These are phyloP conservation scores for Saposhnikovia divaricata DNA, from an alignment of 129 eudicot species.

Conservation along the genomic window DNA sequence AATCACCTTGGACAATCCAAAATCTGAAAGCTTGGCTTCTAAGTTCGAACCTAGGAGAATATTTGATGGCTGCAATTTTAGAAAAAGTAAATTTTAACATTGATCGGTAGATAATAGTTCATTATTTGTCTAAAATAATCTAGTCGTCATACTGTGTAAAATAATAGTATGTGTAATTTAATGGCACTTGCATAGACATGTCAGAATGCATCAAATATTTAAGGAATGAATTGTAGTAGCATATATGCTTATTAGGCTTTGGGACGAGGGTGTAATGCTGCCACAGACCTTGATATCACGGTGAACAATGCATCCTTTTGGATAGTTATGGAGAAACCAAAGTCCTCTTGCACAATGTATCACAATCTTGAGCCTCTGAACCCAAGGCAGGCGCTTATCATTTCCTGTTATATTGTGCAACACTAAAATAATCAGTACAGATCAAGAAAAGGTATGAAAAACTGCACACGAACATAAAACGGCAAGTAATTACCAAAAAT, in stretches of 20 bases:
- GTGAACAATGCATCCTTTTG: constrained; percentile 56
- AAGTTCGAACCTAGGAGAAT: constrained; percentile 52
- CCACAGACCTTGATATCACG: constrained; percentile 55
- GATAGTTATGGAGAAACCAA: constrained; percentile 58
- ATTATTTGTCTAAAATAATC: not conserved
- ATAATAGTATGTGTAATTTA: not conserved
- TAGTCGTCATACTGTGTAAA: not conserved
- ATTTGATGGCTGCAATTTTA: constrained; percentile 47
- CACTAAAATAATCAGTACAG: not conserved
- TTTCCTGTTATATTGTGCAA: constrained; percentile 26
- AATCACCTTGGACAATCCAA: constrained; percentile 62
- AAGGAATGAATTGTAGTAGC: not conserved
- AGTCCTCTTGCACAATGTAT: constrained; percentile 59
- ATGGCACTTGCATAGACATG: not conserved
- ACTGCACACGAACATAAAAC: not conserved
- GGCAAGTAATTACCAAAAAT: constrained; percentile 38
- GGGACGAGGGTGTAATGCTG: not conserved
- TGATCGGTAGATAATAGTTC: not conserved
- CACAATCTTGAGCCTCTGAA: constrained; percentile 48
- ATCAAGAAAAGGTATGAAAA: constrained; percentile 7
- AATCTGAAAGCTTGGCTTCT: constrained; percentile 67
- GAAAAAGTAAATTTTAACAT: not conserved
- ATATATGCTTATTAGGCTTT: not conserved
- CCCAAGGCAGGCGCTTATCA: constrained; percentile 42
- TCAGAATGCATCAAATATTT: not conserved